These are phyloP conservation scores for Naganishia sp. DNA, from an alignment of 1,284 basidiomycete genomes.

Conservation along the genomic window DNA sequence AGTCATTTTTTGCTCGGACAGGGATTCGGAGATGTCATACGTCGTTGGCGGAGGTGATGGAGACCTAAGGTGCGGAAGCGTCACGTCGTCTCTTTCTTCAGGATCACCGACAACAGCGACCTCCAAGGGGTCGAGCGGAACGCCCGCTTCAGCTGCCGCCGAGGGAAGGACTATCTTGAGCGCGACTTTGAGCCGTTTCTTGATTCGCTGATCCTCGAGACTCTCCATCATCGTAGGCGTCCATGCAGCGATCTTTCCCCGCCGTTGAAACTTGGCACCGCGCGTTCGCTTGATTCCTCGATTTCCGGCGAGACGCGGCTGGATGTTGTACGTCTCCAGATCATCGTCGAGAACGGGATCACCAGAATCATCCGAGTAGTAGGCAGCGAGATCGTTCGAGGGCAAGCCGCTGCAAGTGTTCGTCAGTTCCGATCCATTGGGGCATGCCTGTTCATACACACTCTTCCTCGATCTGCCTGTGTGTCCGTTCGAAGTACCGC, in stretches of 20 bases:
- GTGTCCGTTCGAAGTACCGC: slow-evolving; percentile 20
- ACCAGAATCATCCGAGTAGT: slow-evolving; percentile 41
- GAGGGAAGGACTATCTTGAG: slow-evolving; percentile 48
- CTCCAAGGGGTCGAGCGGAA: slow-evolving; percentile 33
- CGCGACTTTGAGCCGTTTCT: slow-evolving; percentile 45
- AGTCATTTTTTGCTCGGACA: slow-evolving; percentile 43
- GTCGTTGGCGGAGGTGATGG: slow-evolving; percentile 49
- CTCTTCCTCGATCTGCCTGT: slow-evolving; percentile 43
- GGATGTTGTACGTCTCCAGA: slow-evolving; percentile 35
- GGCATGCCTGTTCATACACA: slow-evolving; percentile 32
- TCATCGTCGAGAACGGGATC: slow-evolving; percentile 35
- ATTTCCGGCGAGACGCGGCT: slow-evolving; percentile 42
- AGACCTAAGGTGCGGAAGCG: slow-evolving; percentile 48
- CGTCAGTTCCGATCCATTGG: slow-evolving; percentile 11
- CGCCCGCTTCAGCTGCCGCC: slow-evolving; percentile 45
- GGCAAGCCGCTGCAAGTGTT: slow-evolving; percentile 41
- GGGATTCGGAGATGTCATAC: slow-evolving; percentile 46
- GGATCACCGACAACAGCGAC: neutral
- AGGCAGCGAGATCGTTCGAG: slow-evolving; percentile 43
- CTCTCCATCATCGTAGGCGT: slow-evolving; percentile 49
- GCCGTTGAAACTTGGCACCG: slow-evolving; percentile 47
- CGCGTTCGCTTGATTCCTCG: slow-evolving; percentile 49
- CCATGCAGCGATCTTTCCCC: slow-evolving; percentile 53
- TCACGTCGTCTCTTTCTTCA: slow-evolving; percentile 37
- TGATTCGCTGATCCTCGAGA: slow-evolving; percentile 38